Evolutionary conservation across 768 basidiomycete species (phyloP), one percentile per base, ranked within the genome.

Genomic region (Serendipita sp.): DNA sequence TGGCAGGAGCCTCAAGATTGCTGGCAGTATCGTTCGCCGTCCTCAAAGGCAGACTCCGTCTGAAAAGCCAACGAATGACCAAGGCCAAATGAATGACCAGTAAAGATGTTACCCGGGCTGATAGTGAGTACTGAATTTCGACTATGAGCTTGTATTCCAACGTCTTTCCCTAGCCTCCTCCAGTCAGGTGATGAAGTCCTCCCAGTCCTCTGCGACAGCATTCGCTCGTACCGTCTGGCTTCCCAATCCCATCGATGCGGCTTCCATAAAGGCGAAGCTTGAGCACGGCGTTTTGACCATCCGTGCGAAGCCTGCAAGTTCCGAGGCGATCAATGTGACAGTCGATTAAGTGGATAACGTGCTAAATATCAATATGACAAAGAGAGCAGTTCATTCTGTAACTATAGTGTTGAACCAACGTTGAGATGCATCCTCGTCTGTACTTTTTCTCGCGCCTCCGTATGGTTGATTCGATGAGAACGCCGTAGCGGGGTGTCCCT

Each of bases 201-300:
- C 53, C 4, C 17, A 11, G 11, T 31, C 53, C n/a, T 22, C 24
- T 9, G 11, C 53, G 9, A 22, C 24, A 22, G 72, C 76, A 2
- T 90, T 88, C 70, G 77, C 79, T 14, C 79, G 88, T 60, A n/a
- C 85, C 0, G 77, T 90, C 14, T 84, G 83, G 80, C 75, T 90
- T 28, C 85, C 87, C 33, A 78, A 76, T 11, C 76, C 82, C 4
- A 76, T 86, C 0, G 82, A 88, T 67, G 71, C 74, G 34, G 74
- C 74, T 31, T 77, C 76, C 62, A 81, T 88, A 22, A 72, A 75
- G 0, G 88, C 86, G 16, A 84, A 81, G 67, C 72, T 90, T 66
- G 72, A 77, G 26, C 81, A 89, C 63, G 88, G 88, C 3, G 77
- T 90, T 26, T 78, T 90, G 58, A 84, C 79, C 2, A 67, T 90